Conservation (phyloP, 305 asterid species). For the Fraxinus nigra region DNA sequence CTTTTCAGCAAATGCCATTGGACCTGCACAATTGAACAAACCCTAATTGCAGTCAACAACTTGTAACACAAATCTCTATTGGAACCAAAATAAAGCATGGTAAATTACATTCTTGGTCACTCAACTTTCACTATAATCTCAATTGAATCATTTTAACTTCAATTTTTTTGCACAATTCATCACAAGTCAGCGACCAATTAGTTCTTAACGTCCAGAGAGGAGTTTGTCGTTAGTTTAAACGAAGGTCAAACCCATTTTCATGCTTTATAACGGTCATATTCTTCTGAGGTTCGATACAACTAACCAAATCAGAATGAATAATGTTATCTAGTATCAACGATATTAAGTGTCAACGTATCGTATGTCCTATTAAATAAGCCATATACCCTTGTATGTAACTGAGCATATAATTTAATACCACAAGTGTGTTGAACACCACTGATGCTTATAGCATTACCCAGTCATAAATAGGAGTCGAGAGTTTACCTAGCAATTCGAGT, state of each 20-base stretch:
- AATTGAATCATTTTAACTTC: not conserved
- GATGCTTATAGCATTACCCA: not conserved
- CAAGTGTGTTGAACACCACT: not conserved
- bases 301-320: not conserved
- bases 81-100: not conserved
- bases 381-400: too few species aligned
- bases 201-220: not conserved
- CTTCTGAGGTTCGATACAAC: not conserved
- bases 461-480: not conserved
- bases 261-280: not conserved
- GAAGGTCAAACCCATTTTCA: not conserved
- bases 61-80: not conserved
- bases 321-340: too few species aligned
- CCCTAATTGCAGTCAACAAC: not conserved
- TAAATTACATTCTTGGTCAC: not conserved
- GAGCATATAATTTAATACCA: too few species aligned
- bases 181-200: not conserved
- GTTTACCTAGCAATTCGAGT: constrained; percentile 69
- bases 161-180: not conserved
- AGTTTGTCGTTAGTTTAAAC: not conserved
- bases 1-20: constrained; percentile 90
- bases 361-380: too few species aligned
- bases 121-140: not conserved
- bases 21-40: constrained; percentile 45
- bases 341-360: too few species aligned